phyloP scores from a whole-genome alignment of 2,329 filamentous ascomycete species.

The Pseudogymnoascus sp. region DNA sequence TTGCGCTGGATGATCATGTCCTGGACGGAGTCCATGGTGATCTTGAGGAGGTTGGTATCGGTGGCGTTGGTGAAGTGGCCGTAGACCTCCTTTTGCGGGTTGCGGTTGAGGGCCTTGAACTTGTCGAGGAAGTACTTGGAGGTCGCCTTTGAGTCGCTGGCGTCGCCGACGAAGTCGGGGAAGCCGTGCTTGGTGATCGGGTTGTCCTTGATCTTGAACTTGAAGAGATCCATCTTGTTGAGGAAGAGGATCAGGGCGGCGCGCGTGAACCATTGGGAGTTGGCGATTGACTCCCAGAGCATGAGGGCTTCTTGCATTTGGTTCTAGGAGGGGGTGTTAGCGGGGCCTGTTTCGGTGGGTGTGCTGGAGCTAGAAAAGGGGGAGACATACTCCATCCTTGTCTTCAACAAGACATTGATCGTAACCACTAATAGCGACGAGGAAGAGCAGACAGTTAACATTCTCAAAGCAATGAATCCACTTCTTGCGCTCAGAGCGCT shows the following conservation, averaged over 20 bases:
- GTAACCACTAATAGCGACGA: slow-evolving; percentile 92
- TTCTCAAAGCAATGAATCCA: slow-evolving; percentile 76
- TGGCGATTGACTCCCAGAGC: slow-evolving; percentile 79
- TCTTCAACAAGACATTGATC: slow-evolving; percentile 95
- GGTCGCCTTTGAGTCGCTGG: slow-evolving; percentile 64
- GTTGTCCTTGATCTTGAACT: slow-evolving; percentile 62
- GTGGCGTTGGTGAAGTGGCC: slow-evolving; percentile 53
- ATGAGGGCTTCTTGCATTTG: slow-evolving; percentile 88
- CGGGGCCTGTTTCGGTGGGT: background rate
- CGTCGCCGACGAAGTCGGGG: slow-evolving; percentile 67
- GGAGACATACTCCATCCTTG: slow-evolving; percentile 73
- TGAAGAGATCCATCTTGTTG: slow-evolving; percentile 84
- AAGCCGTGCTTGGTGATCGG: slow-evolving; percentile 68
- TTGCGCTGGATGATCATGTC: slow-evolving; percentile 85
- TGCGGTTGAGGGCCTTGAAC: slow-evolving; percentile 67
- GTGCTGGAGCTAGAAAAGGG: background rate
- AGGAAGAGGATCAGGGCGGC: slow-evolving; percentile 77
- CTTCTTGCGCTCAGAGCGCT: slow-evolving; percentile 68
- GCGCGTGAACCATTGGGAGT: slow-evolving; percentile 78
- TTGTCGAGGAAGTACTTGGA: slow-evolving; percentile 78
- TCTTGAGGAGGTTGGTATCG: slow-evolving; percentile 69
- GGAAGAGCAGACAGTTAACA: slow-evolving; percentile 88
- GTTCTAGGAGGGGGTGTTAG: slow-evolving; percentile 46
- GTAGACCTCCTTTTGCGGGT: slow-evolving; percentile 48
- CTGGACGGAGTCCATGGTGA: slow-evolving; percentile 78